Conservation (phyloP, 2,329 filamentous ascomycete species). For the Penicillium sp. region DNA sequence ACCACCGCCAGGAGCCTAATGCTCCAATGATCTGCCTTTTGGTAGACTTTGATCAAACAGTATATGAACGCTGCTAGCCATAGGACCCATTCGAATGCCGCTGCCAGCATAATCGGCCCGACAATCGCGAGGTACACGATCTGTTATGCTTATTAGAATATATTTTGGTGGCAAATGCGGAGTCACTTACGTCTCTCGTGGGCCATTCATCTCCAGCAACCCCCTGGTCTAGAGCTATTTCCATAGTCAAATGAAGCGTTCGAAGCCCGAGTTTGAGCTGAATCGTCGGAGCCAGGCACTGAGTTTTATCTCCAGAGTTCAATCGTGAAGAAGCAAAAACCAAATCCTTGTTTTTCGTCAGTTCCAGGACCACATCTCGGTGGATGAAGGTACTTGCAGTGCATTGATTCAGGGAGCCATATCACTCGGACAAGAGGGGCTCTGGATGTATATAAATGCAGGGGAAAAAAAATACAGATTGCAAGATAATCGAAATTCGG, state of each 20-base stretch:
- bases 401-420: neutral
- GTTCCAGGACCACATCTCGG: neutral
- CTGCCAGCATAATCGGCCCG: conserved; percentile 77
- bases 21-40: conserved; percentile 86
- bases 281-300: neutral
- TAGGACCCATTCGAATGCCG: conserved; percentile 88
- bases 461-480: neutral
- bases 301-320: too few species aligned
- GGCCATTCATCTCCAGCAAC: conserved; percentile 5
- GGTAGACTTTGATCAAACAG: conserved; percentile 82
- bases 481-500: neutral
- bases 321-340: neutral
- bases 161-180: too few species aligned
- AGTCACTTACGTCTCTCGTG: conserved; percentile 14
- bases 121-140: conserved; percentile 83
- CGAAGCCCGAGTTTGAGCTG: neutral
- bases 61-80: conserved; percentile 95
- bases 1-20: conserved; percentile 75
- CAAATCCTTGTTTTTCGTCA: neutral
- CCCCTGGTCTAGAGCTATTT: neutral
- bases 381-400: neutral
- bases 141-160: conserved; percentile 46
- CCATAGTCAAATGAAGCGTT: neutral
- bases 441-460: neutral
- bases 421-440: neutral